Conservation (phyloP, 768 basidiomycete species). For the Ephemerocybe angulata region DNA sequence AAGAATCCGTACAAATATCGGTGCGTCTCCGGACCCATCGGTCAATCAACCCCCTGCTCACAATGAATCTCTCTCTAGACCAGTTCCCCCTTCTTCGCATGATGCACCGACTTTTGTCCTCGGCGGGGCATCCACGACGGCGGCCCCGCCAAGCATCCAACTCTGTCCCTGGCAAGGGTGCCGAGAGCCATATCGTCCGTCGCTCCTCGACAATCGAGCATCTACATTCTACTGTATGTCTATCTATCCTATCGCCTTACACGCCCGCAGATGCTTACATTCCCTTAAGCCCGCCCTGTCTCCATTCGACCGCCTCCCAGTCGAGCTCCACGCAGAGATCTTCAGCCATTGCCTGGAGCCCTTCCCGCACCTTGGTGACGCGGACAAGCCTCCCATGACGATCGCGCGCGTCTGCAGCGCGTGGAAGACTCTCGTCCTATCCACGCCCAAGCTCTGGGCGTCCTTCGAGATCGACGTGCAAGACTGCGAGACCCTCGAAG, state of each 20-base stretch:
- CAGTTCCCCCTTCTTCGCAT: background rate
- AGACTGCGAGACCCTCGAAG: conserved; percentile 6
- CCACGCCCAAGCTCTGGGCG: conserved; percentile 46
- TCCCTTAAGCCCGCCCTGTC: conserved; percentile 4
- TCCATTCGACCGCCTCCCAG: conserved; percentile 36
- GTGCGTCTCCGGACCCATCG: no score
- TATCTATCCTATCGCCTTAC: background rate
- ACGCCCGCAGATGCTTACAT: background rate
- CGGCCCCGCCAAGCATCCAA: background rate
- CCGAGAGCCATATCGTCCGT: background rate
- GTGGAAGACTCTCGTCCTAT: conserved; percentile 39
- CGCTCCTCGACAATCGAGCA: background rate
- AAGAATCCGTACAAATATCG: no score
- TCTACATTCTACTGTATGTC: background rate
- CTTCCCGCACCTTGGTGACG: conserved; percentile 27
- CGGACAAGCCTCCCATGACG: conserved; percentile 33
- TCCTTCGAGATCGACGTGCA: conserved; percentile 36
- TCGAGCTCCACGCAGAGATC: conserved; percentile 46
- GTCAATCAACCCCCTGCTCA: no score
- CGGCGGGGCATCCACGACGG: background rate
- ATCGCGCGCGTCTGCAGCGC: conserved; percentile 37
- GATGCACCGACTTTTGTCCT: background rate
- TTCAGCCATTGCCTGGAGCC: conserved; percentile 36
- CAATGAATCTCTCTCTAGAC: no score
- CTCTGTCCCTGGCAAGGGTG: background rate